phyloP scores from a whole-genome alignment of 2,329 filamentous ascomycete species.

The Podosphaera fusca region DNA sequence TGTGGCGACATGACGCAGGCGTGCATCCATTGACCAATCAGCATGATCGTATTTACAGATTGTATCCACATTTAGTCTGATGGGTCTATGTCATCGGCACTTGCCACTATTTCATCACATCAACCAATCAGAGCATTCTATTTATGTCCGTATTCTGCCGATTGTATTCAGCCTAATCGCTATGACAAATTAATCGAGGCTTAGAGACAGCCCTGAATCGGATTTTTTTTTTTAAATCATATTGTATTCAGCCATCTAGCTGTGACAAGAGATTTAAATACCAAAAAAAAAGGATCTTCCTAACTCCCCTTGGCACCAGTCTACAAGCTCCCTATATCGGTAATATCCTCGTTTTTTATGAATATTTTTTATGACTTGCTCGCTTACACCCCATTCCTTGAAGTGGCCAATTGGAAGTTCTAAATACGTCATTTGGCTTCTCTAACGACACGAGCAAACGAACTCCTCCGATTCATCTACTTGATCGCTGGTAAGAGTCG shows the following conservation, averaged over 20 bases:
- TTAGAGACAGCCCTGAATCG: background rate
- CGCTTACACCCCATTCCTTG: background rate
- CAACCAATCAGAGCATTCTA: background rate
- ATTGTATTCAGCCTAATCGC: too few species aligned
- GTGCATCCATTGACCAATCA: too few species aligned
- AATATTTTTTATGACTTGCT: background rate
- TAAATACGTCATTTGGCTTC: background rate
- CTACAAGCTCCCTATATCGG: background rate
- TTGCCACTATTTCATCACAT: too few species aligned
- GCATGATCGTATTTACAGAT: too few species aligned
- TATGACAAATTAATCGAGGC: background rate
- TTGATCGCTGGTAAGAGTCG: background rate
- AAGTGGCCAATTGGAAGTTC: background rate
- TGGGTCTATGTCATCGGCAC: too few species aligned
- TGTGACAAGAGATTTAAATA: too few species aligned
- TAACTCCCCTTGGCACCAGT: too few species aligned
- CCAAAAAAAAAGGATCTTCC: too few species aligned
- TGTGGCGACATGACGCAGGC: too few species aligned
- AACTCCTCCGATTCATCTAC: background rate
- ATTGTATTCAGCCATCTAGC: too few species aligned
- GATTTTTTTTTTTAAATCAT: too few species aligned
- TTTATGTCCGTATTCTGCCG: background rate
- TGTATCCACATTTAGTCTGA: too few species aligned
- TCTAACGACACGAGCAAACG: background rate
- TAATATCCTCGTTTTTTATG: background rate